A percentile compares a stretch with the other conserved stretches of the same genome.
Evolutionary conservation across 768 basidiomycete genomes (phyloP).

Genomic region (Leccinum sublutescens): DNA sequence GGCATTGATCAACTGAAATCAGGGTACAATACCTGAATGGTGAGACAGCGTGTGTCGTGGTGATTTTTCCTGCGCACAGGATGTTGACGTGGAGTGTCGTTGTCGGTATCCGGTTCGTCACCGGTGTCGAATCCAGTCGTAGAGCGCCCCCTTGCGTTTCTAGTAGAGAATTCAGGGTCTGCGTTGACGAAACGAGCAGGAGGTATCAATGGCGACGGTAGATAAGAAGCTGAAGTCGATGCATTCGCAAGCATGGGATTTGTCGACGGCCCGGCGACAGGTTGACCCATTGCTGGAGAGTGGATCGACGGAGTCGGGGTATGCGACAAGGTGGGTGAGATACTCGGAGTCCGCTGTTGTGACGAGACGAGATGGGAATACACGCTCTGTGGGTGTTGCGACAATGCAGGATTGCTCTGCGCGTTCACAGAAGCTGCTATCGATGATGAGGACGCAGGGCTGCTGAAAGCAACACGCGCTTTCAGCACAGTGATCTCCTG

Average conservation of each 20-base stretch:
- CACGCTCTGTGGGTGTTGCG: constrained; percentile 11
- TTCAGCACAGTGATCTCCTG: constrained; percentile 50
- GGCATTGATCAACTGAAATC: neutral
- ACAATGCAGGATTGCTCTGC: neutral
- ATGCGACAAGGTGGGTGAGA: constrained; percentile 30
- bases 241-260: neutral
- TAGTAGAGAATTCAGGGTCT: constrained; percentile 9
- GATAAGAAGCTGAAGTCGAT: constrained; percentile 4
- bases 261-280: constrained; percentile 11
- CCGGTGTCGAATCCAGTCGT: constrained; percentile 36
- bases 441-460: constrained; percentile 8
- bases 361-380: constrained; percentile 8
- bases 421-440: neutral
- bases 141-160: constrained; percentile 30
- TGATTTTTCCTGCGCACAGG: constrained; percentile 51
- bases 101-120: constrained; percentile 36
- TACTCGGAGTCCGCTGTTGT: constrained; percentile 32
- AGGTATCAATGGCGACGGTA: constrained; percentile 18
- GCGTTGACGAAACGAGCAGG: constrained; percentile 22
- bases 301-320: constrained; percentile 26
- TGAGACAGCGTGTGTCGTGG: constrained; percentile 63
- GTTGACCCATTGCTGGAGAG: constrained; percentile 11
- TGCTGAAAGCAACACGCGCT: constrained; percentile 35
- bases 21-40: constrained; percentile 54
- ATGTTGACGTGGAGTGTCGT: constrained; percentile 33